These are phyloP conservation scores for Boletus calvinii DNA, from an alignment of 1,284 basidiomycete genomes.

Conservation along the genomic window DNA sequence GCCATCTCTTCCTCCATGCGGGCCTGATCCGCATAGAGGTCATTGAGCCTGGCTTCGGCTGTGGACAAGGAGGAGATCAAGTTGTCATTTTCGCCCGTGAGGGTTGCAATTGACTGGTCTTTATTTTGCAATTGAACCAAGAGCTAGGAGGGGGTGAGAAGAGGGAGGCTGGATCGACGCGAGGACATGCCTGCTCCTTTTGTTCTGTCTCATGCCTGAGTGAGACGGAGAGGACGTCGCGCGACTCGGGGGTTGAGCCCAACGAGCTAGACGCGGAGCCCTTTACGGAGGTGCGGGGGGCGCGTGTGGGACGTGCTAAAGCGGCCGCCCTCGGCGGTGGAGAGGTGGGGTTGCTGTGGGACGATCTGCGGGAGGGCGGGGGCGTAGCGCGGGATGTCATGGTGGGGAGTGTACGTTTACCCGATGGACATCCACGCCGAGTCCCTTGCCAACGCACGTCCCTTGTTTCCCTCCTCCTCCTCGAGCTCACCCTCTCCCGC, in stretches of 20 bases:
- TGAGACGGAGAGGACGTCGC: slow-evolving; percentile 56
- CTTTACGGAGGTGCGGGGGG: slow-evolving; percentile 48
- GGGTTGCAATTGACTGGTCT: slow-evolving; percentile 60
- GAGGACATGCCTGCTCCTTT: slow-evolving; percentile 66
- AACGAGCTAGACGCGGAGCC: slow-evolving; percentile 38
- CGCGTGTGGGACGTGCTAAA: slow-evolving; percentile 47
- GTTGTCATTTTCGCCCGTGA: slow-evolving; percentile 62
- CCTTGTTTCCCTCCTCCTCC: background rate
- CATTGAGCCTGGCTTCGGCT: slow-evolving; percentile 67
- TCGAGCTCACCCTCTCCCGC: slow-evolving; percentile 14
- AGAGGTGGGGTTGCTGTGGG: slow-evolving; percentile 31
- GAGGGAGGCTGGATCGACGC: background rate
- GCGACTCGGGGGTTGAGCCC: slow-evolving; percentile 38
- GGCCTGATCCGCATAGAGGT: slow-evolving; percentile 75
- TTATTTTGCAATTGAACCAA: slow-evolving; percentile 74
- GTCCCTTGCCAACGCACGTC: slow-evolving; percentile 46
- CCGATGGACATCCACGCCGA: slow-evolving; percentile 41
- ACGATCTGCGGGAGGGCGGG: slow-evolving; percentile 45
- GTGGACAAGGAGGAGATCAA: slow-evolving; percentile 60
- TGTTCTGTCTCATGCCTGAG: slow-evolving; percentile 74
- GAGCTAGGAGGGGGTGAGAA: slow-evolving; percentile 45
- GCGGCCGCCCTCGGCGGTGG: slow-evolving; percentile 41
- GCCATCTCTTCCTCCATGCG: slow-evolving; percentile 75
- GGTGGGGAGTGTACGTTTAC: slow-evolving; percentile 11
- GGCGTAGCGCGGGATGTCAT: slow-evolving; percentile 41